These are phyloP conservation scores for Candida railenensis DNA, from an alignment of 805 yeast species.

Conservation along the genomic window DNA sequence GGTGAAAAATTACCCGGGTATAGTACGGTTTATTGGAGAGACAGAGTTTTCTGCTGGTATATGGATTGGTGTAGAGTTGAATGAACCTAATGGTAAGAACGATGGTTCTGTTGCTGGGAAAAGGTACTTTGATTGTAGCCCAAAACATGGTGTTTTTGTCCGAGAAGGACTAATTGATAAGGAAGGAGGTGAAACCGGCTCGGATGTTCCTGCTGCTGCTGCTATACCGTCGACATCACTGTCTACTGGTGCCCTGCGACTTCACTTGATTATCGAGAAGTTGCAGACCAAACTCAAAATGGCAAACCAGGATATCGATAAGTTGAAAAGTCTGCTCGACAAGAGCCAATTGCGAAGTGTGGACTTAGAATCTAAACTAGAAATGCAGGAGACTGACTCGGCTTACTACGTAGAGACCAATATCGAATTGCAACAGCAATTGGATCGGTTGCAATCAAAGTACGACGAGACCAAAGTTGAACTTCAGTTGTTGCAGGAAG, in stretches of 20 bases:
- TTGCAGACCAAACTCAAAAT: constrained; percentile 47
- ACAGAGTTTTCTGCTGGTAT: constrained; percentile 59
- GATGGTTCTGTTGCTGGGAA: constrained; percentile 47
- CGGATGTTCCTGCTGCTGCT: not conserved
- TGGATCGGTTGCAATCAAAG: constrained; percentile 22
- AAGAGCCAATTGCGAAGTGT: constrained; percentile 10
- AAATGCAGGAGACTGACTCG: constrained; percentile 41
- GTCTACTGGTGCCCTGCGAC: constrained; percentile 1
- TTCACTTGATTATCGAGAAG: constrained; percentile 34
- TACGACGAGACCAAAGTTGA: constrained; percentile 31
- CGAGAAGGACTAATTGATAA: constrained; percentile 30
- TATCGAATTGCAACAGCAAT: constrained; percentile 22
- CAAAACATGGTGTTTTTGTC: constrained; percentile 49
- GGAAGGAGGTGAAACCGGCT: not conserved
- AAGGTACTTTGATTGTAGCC: constrained; percentile 40
- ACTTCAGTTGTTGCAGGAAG: constrained; percentile 32
- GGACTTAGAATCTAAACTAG: constrained; percentile 24
- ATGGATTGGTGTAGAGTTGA: constrained; percentile 53
- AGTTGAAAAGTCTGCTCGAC: constrained; percentile 17
- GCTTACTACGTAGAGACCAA: constrained; percentile 39
- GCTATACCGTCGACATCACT: constrained; percentile 1
- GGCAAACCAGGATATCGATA: constrained; percentile 24
- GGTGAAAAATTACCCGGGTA: constrained; percentile 42
- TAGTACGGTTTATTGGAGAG: constrained; percentile 48
- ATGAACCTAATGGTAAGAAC: constrained; percentile 43